A percentile compares a stretch with the other conserved stretches of the same genome.
phyloP scores from a whole-genome alignment of 768 basidiomycete genomes.

The Mycena epipterygia region DNA sequence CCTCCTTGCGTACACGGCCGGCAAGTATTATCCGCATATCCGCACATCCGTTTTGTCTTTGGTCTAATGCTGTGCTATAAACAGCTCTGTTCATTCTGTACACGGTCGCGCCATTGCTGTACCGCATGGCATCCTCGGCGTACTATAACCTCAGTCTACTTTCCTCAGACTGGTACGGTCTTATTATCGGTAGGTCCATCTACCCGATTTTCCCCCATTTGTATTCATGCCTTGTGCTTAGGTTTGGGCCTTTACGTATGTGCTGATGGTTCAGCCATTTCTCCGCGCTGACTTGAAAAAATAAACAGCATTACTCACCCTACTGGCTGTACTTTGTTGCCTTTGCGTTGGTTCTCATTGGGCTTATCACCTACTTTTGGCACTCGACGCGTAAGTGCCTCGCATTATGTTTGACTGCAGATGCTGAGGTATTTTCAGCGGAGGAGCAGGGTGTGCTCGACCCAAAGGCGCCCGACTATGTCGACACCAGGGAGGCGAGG shows the following conservation, averaged over 20 bases:
- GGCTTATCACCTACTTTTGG: constrained; percentile 91
- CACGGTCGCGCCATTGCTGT: constrained; percentile 87
- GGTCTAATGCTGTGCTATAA: constrained; percentile 30
- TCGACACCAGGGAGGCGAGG: constrained; percentile 51
- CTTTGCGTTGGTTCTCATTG: constrained; percentile 76
- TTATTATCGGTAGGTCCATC: constrained; percentile 73
- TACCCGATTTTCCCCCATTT: constrained; percentile 5
- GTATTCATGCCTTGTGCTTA: constrained; percentile 35
- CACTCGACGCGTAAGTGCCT: constrained; percentile 77
- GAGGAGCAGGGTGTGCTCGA: constrained; percentile 80
- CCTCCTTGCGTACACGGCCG: constrained; percentile 54
- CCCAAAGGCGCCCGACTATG: constrained; percentile 71
- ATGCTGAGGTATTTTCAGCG: constrained; percentile 53
- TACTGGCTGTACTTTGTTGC: constrained; percentile 93
- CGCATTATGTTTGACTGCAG: neutral
- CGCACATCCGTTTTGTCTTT: constrained; percentile 16
- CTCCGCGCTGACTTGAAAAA: constrained; percentile 16
- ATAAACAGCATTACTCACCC: constrained; percentile 77
- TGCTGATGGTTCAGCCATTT: constrained; percentile 9
- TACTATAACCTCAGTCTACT: constrained; percentile 89
- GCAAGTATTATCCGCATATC: constrained; percentile 45
- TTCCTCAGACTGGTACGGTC: constrained; percentile 91
- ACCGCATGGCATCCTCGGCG: constrained; percentile 87
- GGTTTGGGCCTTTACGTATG: constrained; percentile 67
- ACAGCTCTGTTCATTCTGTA: constrained; percentile 89